Evolutionary conservation across 305 asterid genomes (phyloP).

Genomic region (Petunia hybrid): DNA sequence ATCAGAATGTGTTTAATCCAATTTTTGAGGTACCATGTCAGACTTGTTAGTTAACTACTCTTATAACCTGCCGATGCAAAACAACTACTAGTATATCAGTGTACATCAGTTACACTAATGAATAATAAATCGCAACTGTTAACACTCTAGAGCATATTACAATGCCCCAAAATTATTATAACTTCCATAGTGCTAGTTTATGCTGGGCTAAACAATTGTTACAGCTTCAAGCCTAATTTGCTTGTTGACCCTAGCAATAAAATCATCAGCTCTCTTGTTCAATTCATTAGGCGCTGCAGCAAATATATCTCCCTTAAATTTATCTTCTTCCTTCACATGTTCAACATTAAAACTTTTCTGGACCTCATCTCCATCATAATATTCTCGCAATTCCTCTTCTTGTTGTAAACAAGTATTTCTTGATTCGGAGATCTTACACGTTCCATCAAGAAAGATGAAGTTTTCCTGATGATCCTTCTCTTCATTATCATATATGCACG

Average conservation of each 20-base stretch:
- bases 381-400: background rate
- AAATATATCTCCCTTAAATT: background rate
- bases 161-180: too few species aligned
- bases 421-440: background rate
- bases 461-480: background rate
- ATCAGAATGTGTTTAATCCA: too few species aligned
- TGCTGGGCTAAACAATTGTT: background rate
- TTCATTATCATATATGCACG: background rate
- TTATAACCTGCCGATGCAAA: too few species aligned
- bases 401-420: background rate
- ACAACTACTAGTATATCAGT: too few species aligned
- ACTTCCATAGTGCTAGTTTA: background rate
- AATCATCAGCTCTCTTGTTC: slow-evolving; percentile 27
- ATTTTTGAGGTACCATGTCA: too few species aligned
- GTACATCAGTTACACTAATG: too few species aligned
- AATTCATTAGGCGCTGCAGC: slow-evolving; percentile 13
- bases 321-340: background rate
- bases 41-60: too few species aligned
- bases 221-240: slow-evolving; percentile 30
- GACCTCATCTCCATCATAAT: background rate
- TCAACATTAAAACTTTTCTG: background rate
- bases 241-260: slow-evolving; percentile 10
- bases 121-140: too few species aligned
- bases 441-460: background rate
- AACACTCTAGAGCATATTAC: too few species aligned